Conservation (phyloP, 805 yeast genomes). For the Spathaspora passalidarum region DNA sequence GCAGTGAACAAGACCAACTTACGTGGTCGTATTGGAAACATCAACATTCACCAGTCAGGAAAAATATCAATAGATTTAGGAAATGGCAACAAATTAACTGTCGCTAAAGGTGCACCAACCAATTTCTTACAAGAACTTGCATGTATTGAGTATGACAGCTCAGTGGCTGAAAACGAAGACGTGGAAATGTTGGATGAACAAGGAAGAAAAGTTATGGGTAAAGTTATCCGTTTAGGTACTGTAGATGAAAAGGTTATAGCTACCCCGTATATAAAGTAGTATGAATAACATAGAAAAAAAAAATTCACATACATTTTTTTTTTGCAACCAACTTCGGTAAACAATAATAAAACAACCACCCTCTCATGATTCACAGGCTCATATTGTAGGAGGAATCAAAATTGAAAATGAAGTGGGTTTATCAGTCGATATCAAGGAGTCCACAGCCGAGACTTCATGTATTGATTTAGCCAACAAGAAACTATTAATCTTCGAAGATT, state of each 20-base stretch:
- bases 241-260: slow-evolving; percentile 29
- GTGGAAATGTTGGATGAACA: slow-evolving; percentile 22
- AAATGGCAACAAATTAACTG: slow-evolving; percentile 57
- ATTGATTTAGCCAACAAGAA: background rate
- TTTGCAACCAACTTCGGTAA: slow-evolving; percentile 4
- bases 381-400: background rate
- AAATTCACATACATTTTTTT: background rate
- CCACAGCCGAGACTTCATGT: slow-evolving; percentile 5
- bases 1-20: slow-evolving; percentile 1
- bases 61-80: slow-evolving; percentile 74
- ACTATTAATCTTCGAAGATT: slow-evolving; percentile 7
- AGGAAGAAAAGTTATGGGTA: slow-evolving; percentile 20
- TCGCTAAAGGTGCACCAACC: slow-evolving; percentile 67
- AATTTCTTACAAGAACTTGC: slow-evolving; percentile 74
- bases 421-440: slow-evolving; percentile 2
- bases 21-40: slow-evolving; percentile 65
- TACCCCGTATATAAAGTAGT: slow-evolving; percentile 23
- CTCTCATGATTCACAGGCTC: background rate
- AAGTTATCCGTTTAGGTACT: slow-evolving; percentile 25
- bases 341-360: background rate
- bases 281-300: background rate
- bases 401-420: slow-evolving; percentile 1
- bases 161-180: slow-evolving; percentile 14
- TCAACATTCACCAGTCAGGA: slow-evolving; percentile 83
- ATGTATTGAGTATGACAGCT: slow-evolving; percentile 40